Evolutionary conservation across 2,329 filamentous ascomycete species (phyloP).

Genomic region (Leptographium wingfieldii): DNA sequence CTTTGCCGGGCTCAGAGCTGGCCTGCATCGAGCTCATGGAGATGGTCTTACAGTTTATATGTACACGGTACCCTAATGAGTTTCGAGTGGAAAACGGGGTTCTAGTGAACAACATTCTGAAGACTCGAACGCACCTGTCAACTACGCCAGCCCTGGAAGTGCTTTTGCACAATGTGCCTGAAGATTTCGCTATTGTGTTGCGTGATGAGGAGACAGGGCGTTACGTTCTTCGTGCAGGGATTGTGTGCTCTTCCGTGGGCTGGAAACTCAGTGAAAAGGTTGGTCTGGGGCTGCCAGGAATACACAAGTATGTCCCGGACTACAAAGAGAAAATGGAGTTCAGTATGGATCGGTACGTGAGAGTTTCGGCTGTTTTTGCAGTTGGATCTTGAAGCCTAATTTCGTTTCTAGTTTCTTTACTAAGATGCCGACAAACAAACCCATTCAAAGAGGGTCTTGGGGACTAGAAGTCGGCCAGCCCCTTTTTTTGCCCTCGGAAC

Average conservation of each 20-base stretch:
- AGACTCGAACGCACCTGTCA: constrained; percentile 47
- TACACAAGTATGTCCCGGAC: constrained; percentile 65
- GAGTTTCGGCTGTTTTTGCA: neutral
- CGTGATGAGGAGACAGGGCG: constrained; percentile 57
- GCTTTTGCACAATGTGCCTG: constrained; percentile 65
- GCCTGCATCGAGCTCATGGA: constrained; percentile 83
- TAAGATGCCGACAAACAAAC: constrained; percentile 58
- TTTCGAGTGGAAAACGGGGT: constrained; percentile 43
- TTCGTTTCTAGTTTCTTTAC: constrained; percentile 1
- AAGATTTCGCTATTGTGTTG: constrained; percentile 70
- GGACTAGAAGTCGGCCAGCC: constrained; percentile 64
- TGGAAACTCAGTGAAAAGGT: constrained; percentile 71
- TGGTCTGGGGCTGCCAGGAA: constrained; percentile 53
- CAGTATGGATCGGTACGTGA: constrained; percentile 67
- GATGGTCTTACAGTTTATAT: constrained; percentile 70
- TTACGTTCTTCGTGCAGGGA: constrained; percentile 63
- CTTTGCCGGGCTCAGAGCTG: constrained; percentile 61
- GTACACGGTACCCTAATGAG: constrained; percentile 61
- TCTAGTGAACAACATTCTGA: constrained; percentile 58
- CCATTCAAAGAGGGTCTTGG: constrained; percentile 80
- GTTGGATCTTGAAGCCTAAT: neutral
- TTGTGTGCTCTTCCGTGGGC: constrained; percentile 67
- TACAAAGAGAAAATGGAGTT: constrained; percentile 82
- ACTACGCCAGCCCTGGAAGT: constrained; percentile 53
- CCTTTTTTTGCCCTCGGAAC: constrained; percentile 45